phyloP scores from a whole-genome alignment of 140 eudicot species.

The Cichorium intybus region DNA sequence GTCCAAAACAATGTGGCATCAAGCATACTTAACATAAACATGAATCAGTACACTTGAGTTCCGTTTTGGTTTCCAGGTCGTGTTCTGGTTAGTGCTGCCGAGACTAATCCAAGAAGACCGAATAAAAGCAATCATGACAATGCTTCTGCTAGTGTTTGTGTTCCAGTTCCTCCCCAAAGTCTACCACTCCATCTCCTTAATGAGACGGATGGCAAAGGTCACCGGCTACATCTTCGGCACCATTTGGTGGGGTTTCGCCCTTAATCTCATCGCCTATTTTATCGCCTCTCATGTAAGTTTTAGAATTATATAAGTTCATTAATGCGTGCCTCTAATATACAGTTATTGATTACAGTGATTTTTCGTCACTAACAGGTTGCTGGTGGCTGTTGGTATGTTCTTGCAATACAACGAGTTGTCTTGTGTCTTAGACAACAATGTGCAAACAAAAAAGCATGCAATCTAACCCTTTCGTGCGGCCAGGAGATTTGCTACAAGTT shows the following conservation, averaged over 20 bases:
- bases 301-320: no score
- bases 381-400: slow-evolving; percentile 97
- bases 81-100: slow-evolving; percentile 85
- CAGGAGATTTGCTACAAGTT: slow-evolving; percentile 74
- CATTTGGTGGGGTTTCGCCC: slow-evolving; percentile 99
- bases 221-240: slow-evolving; percentile 96
- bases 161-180: slow-evolving; percentile 92
- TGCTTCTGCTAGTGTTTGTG: slow-evolving; percentile 63
- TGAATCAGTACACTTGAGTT: not conserved
- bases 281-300: slow-evolving; percentile 89
- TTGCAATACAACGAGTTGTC: slow-evolving; percentile 87
- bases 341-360: no score
- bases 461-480: slow-evolving; percentile 67
- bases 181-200: slow-evolving; percentile 62
- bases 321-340: not conserved
- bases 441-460: slow-evolving; percentile 35
- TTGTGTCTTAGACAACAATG: slow-evolving; percentile 82
- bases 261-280: slow-evolving; percentile 95
- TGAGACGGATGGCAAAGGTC: slow-evolving; percentile 94
- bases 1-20: no score
- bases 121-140: slow-evolving; percentile 74
- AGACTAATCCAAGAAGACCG: slow-evolving; percentile 60
- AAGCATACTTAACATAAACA: no score
- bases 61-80: slow-evolving; percentile 44
- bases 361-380: slow-evolving; percentile 52